phyloP scores from a whole-genome alignment of 352 stramenopile genomes.

The Globisporangium cederbergense region DNA sequence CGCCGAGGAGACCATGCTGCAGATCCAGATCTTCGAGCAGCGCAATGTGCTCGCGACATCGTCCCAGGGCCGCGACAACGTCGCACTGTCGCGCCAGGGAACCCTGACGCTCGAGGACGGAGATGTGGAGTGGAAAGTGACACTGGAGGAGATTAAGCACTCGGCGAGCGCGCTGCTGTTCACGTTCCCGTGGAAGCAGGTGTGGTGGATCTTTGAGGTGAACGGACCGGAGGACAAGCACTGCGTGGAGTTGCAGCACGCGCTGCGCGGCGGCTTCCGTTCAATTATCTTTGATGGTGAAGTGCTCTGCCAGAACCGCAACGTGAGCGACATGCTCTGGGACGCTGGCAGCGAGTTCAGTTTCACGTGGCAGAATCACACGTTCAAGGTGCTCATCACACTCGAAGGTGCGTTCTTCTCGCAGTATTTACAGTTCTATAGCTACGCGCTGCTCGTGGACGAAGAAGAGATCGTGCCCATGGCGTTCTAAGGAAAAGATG shows the following conservation, averaged over 20 bases:
- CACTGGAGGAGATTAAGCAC: conserved; percentile 84
- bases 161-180: conserved; percentile 69
- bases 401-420: conserved; percentile 84
- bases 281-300: conserved; percentile 72
- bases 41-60: conserved; percentile 67
- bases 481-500: conserved; percentile 16
- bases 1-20: conserved; percentile 65
- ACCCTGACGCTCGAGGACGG: conserved; percentile 44
- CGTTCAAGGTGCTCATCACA: conserved; percentile 72
- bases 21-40: conserved; percentile 72
- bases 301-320: conserved; percentile 60
- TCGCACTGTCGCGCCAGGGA: conserved; percentile 61
- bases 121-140: conserved; percentile 53
- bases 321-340: conserved; percentile 72
- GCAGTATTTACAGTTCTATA: conserved; percentile 82
- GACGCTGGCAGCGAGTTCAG: conserved; percentile 72
- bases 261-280: conserved; percentile 68
- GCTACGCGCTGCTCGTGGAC: conserved; percentile 76
- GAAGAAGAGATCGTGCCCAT: conserved; percentile 65
- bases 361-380: conserved; percentile 63
- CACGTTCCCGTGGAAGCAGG: conserved; percentile 85
- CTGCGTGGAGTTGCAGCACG: conserved; percentile 76
- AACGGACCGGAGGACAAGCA: conserved; percentile 46
- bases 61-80: conserved; percentile 64
- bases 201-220: conserved; percentile 82